Evolutionary conservation across 179 eudicot species (phyloP).

Genomic region (Spinacia oleracea): DNA sequence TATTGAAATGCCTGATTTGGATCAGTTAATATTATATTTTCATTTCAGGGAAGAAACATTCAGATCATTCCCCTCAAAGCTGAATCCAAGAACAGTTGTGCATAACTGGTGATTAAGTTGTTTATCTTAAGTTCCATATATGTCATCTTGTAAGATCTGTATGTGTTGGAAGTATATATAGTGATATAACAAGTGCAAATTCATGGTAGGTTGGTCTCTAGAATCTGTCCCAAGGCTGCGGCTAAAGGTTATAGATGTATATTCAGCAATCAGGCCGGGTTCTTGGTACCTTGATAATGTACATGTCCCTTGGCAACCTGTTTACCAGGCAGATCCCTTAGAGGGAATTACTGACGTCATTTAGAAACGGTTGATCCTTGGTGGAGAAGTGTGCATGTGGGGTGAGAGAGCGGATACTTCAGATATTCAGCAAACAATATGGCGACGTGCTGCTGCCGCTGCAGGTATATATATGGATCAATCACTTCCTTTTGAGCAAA

Average conservation of each 20-base stretch:
- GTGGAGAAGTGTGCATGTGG: slow-evolving; percentile 99
- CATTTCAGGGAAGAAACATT: slow-evolving; percentile 93
- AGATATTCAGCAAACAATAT: slow-evolving; percentile 84
- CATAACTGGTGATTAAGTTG: slow-evolving; percentile 89
- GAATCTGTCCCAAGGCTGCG: slow-evolving; percentile 90
- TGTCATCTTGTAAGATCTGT: background rate
- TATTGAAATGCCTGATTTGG: background rate
- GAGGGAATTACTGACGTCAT: slow-evolving; percentile 65
- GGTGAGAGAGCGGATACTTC: slow-evolving; percentile 90
- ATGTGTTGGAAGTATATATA: background rate
- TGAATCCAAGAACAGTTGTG: slow-evolving; percentile 77
- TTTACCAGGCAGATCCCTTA: slow-evolving; percentile 78
- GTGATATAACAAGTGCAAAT: background rate
- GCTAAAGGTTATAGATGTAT: slow-evolving; percentile 92
- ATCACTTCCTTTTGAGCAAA: slow-evolving; percentile 8
- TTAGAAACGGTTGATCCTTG: slow-evolving; percentile 73
- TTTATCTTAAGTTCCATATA: slow-evolving; percentile 21
- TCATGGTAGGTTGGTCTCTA: slow-evolving; percentile 68
- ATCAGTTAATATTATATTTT: slow-evolving; percentile 7
- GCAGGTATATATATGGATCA: slow-evolving; percentile 78
- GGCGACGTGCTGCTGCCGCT: slow-evolving; percentile 97
- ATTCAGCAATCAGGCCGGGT: slow-evolving; percentile 87
- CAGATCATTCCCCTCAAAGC: slow-evolving; percentile 59
- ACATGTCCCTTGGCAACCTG: slow-evolving; percentile 83
- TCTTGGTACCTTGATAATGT: slow-evolving; percentile 97